Evolutionary conservation across 805 yeast genomes (phyloP), one percentile per base, ranked within the genome.

Genomic region (Zygoascus flipseniorum): DNA sequence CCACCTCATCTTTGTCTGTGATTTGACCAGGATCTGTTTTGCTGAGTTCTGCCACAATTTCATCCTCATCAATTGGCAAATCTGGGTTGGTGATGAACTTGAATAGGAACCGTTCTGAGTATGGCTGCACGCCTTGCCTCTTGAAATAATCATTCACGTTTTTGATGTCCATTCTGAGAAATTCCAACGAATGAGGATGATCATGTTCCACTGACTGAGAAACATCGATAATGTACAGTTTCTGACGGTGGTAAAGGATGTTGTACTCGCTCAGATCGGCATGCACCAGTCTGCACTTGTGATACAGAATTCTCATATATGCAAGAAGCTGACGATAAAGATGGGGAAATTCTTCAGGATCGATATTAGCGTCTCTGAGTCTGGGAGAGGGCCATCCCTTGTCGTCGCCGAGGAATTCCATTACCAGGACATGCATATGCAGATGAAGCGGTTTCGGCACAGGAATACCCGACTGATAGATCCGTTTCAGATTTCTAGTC

Each of bases 131-230:
- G 39, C 83, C 83, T 66, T 84, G 82, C 62, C 77, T 78, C 56
- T 82, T 76, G 63, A 93, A 93, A 67, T 84, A 93, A 62, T 87
- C 93, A 64, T 92, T 93, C 23, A 92, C 87, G 65, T 93, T 93
- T 68, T 92, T 93, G 65, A 93, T 90, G 70, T 93, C 99, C 99
- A 93, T 93, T 65, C 99, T 76, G 56, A 93, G 71, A 66, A 93
- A 93, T 67, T 93, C 98, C 59, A 93, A 75, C 44, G 96, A 86
- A 89, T 89, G 89, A 10, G 97, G 98, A 69, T 93, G 99, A 62
- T 89, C 97, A 9, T 97, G 97, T 68, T 93, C 98, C 23, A 93
- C 98, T 41, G 95, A 83, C 68, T 93, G 99, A 1, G 98, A 90
- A 10, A 93, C 99, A 71, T 93, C 99, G 60, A 93, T 87, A 54